A percentile compares a stretch with the other conserved stretches of the same genome.
phyloP scores from a whole-genome alignment of 257 asterid species.

The Datura wrightii region DNA sequence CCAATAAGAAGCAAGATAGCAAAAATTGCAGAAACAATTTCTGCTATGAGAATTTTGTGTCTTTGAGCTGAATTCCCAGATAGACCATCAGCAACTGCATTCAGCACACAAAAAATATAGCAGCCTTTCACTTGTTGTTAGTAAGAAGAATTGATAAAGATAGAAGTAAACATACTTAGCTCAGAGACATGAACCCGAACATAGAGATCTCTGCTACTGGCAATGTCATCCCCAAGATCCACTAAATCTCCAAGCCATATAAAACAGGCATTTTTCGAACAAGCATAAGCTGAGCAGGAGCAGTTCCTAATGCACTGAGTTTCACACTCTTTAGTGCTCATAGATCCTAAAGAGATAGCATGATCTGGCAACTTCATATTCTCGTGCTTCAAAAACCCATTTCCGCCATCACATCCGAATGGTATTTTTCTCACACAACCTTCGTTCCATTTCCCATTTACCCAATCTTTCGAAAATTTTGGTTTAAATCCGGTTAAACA shows the following conservation, averaged over 20 bases:
- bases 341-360: not conserved
- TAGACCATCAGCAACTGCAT: not conserved
- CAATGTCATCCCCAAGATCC: not conserved
- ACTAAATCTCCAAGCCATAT: constrained; percentile 29
- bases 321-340: constrained; percentile 12
- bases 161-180: not conserved
- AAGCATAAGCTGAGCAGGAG: constrained; percentile 15
- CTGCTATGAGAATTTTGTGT: constrained; percentile 1
- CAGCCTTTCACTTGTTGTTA: not conserved
- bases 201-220: not conserved
- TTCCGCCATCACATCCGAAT: not conserved
- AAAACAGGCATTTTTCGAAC: not conserved
- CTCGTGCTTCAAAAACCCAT: not conserved
- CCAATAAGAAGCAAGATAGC: constrained; percentile 2
- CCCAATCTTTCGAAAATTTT: constrained; percentile 15
- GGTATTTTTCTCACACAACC: constrained; percentile 25
- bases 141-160: not conserved
- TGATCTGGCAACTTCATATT: constrained; percentile 22
- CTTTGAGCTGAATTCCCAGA: not conserved
- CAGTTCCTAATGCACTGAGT: constrained; percentile 26
- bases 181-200: constrained; percentile 8
- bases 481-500: constrained; percentile 29
- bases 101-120: not conserved
- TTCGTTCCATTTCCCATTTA: not conserved
- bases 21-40: not conserved